Base-by-base conservation (phyloP, 1,139 yeast genomes). In the Nakaseomyces kungkrabaensis region DNA sequence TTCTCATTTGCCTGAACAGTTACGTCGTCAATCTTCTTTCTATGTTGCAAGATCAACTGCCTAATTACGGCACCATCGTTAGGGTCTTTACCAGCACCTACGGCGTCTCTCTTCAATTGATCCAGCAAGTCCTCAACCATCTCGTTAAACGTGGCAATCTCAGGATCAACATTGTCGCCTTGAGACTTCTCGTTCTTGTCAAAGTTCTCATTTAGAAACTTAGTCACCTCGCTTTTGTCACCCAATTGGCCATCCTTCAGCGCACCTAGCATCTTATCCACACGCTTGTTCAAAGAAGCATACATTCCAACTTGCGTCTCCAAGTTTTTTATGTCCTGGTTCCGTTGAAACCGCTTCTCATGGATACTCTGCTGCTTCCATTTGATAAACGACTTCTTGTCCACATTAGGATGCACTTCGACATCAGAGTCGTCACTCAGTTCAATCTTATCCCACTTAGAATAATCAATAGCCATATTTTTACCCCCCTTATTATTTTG, bases 281-380 rank as follows among this genome's bases (percentile, higher is more conserved):
- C 89, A 46, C 97, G 74, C 51, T 70, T 72, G 62, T 88, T 82
- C 57, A 92, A 72, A 55, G 82, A 82, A 10, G 74, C 74, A 65
- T 92, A 92, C 90, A 90, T 88, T 51, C 76, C 78, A 49, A 72
- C 68, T 63, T 89, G 96, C 13, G 85, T 77, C 58, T 83, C 81
- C 49, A 90, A 74, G 33, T 85, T 80, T 55, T 78, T 79, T 65
- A 89, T 84, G 60, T 90, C 92, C 43, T 71, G 72, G 62, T 86
- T 85, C 65, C 95, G 72, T 65, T 86, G 87, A 45, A 76, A 79
- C 54, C 99, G 81, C 69, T 90, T 85, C 65, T 90, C 97, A 66
- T 92, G 98, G 56, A 94, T 92, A 61, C 90, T 96, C 63, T 96
- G 84, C 70, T 94, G 99, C 66, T 89, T 92, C 98, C 97, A 92